Percentiles rank a stretch among this genome's conserved stretches.
Evolutionary conservation across 108 stramenopile genomes (phyloP).

Genomic region (Aurantiochytrium sp.): DNA sequence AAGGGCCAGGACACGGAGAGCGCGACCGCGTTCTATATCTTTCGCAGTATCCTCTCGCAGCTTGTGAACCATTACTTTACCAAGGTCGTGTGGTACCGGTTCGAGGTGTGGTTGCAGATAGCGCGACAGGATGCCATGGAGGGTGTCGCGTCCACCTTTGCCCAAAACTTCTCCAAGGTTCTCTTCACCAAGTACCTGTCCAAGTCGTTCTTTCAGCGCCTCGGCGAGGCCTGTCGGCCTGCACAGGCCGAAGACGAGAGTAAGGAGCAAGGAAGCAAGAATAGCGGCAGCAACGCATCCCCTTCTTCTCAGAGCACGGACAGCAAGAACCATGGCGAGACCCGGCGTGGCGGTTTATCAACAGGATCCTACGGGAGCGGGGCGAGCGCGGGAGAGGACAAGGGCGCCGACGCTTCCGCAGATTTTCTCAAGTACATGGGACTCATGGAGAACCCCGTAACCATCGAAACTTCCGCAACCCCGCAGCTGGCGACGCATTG

Average conservation of each 20-base stretch:
- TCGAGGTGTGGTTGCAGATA: not conserved
- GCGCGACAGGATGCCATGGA: not conserved
- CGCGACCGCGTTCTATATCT: not conserved
- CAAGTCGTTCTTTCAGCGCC: not conserved
- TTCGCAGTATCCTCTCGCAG: not conserved
- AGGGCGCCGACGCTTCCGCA: not conserved
- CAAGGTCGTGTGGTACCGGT: not conserved
- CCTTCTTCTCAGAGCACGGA: too few species aligned
- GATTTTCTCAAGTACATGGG: constrained; percentile 8
- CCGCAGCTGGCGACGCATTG: not conserved
- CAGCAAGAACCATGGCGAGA: too few species aligned
- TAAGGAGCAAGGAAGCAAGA: too few species aligned
- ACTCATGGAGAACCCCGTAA: not conserved
- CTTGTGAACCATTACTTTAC: not conserved
- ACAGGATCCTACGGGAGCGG: too few species aligned
- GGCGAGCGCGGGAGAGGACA: not conserved
- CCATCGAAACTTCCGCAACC: not conserved
- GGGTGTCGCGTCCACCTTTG: not conserved
- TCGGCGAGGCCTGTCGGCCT: not conserved
- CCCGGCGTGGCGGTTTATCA: too few species aligned
- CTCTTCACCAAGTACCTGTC: not conserved
- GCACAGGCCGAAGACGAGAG: too few species aligned
- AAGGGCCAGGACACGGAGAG: not conserved
- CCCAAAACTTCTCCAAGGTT: not conserved
- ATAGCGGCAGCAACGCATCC: too few species aligned